Conservation (phyloP, 345 rosid genomes). For the Eucalyptus viminalis region DNA sequence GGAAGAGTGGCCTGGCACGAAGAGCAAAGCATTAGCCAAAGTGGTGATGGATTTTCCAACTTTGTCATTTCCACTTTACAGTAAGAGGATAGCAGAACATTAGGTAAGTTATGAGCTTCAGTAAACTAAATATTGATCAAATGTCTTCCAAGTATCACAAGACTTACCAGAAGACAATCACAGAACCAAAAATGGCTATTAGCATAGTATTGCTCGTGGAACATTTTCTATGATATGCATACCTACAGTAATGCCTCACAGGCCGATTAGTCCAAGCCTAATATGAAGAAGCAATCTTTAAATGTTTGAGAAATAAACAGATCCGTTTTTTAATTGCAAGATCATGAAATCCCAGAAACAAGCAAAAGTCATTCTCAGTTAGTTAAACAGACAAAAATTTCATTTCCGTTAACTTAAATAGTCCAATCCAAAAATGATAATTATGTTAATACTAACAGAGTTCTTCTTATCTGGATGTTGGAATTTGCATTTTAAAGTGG, state of each 20-base stretch:
- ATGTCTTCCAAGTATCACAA: not conserved
- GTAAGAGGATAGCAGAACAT: not conserved
- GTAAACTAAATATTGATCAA: not conserved
- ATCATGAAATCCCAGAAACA: not conserved
- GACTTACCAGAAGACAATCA: not conserved
- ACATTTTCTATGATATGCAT: not conserved
- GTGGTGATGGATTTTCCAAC: not conserved
- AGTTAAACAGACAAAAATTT: not conserved
- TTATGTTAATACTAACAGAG: not conserved
- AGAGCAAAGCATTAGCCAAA: not conserved
- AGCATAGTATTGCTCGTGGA: not conserved
- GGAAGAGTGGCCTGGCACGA: conserved; percentile 64
- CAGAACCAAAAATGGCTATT: not conserved
- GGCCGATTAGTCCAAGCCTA: not conserved
- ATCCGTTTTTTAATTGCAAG: not conserved
- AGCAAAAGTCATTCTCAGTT: not conserved
- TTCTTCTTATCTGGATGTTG: not conserved
- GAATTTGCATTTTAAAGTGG: not conserved
- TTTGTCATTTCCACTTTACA: not conserved
- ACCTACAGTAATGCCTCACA: not conserved
- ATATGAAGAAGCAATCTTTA: not conserved
- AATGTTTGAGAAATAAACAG: not conserved
- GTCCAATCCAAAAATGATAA: not conserved
- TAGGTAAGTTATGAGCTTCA: not conserved
- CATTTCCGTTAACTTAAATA: not conserved